Evolutionary conservation across 2,329 filamentous ascomycete species (phyloP).

Genomic region (Periconia macrospinosa): DNA sequence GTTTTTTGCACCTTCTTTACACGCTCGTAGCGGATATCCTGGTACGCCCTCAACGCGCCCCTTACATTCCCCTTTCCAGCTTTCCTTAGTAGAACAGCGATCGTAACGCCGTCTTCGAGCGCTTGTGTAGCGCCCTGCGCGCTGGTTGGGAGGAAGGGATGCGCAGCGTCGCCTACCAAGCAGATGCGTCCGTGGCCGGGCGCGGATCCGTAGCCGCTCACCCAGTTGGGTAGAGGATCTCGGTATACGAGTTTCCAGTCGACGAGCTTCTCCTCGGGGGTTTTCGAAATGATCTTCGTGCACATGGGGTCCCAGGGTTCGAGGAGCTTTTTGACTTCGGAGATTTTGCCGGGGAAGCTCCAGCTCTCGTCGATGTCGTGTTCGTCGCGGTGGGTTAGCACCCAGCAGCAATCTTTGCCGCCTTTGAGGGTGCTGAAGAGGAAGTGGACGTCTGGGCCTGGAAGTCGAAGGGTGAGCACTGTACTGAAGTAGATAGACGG

Average conservation of each 20-base stretch:
- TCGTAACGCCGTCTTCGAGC: slow-evolving; percentile 51
- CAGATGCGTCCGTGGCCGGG: slow-evolving; percentile 47
- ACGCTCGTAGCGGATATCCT: slow-evolving; percentile 37
- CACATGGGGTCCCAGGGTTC: slow-evolving; percentile 39
- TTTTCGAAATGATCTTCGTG: slow-evolving; percentile 39
- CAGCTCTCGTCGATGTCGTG: slow-evolving; percentile 41
- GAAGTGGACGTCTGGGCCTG: slow-evolving; percentile 43
- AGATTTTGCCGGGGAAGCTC: slow-evolving; percentile 38
- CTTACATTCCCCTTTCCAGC: slow-evolving; percentile 34
- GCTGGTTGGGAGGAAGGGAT: slow-evolving; percentile 57
- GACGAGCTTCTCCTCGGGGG: slow-evolving; percentile 43
- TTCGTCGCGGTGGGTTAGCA: slow-evolving; percentile 39
- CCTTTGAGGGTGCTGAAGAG: slow-evolving; percentile 42
- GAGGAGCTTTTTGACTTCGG: slow-evolving; percentile 36
- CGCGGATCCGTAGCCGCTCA: slow-evolving; percentile 49
- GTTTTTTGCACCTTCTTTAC: slow-evolving; percentile 39
- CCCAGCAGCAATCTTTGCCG: slow-evolving; percentile 42
- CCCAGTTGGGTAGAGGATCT: slow-evolving; percentile 57
- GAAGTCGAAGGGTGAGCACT: no score
- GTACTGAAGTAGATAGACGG: neutral
- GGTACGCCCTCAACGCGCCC: slow-evolving; percentile 34
- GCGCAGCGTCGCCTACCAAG: slow-evolving; percentile 57
- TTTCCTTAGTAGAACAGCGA: slow-evolving; percentile 28
- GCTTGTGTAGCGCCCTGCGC: slow-evolving; percentile 59
- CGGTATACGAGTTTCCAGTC: slow-evolving; percentile 61